Evolutionary conservation across 2,329 filamentous ascomycete species (phyloP), one percentile per base, ranked within the genome.

Genomic region (Penicillium brevicompactum): DNA sequence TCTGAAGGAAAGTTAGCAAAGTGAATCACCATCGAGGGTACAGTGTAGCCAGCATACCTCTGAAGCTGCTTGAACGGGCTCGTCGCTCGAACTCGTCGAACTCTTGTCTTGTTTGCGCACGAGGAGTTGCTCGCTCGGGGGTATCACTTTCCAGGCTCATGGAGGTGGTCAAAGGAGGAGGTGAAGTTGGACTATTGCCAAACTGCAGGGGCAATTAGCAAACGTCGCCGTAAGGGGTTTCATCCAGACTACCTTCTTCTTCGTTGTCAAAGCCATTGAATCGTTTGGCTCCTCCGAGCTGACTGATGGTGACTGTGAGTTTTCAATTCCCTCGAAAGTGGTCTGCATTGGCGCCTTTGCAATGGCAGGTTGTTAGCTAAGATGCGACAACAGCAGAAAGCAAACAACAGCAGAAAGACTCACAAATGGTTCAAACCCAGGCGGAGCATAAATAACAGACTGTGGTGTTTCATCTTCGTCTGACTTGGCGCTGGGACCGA

Each of bases 361-460:
- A 32, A 46, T 49, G 32, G 27, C 53, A 49, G 8, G 43, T n/a
- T 32, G 48, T 49, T 41, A 55, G 18, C 49, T 48, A 41, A 46
- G 7, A 9, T 45, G n/a, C 13, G 24, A 30, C 42, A 46, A 32
- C n/a, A 13, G 24, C 22, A 3, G 8, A 27, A 18, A 27, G 8
- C 8, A 27, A 27, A 27, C 24, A 27, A 37, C n/a, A 37, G 7
- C 34, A n/a, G 18, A 37, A 50, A 44, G 41, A 70, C 84, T 69
- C 72, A 94, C 90, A 84, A 94, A 96, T 64, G 84, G 84, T 53
- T 85, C 83, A 73, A 94, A 97, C 58, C 88, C 90, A 61, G 91
- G 82, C 0, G 92, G 92, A 14, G 90, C 91, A 79, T 96, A 92
- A 63, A 97, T 96, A 51, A 96, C 92, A 1, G 92, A 97, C 50